Base-by-base conservation (phyloP, 129 eudicot genomes). In the Oenanthe sinensis region DNA sequence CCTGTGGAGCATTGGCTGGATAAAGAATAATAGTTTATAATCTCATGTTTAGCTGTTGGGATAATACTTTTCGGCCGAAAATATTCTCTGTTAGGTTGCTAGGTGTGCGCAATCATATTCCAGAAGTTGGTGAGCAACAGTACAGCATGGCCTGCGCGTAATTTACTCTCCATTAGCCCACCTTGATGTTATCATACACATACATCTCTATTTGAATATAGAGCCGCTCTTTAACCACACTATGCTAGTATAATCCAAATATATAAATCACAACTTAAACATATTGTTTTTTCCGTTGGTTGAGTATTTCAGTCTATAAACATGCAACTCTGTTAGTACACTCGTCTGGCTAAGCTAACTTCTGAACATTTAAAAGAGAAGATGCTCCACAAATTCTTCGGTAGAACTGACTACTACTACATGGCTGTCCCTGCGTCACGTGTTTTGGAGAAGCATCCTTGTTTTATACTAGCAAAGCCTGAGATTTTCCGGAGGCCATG, bases 401-500 rank as follows among this genome's bases (percentile, higher is more conserved):
- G 97, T 3, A 48, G n/a, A 1, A 81, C 79, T 19, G 97, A 91
- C 36, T 80, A 77, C 72, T 79, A 89, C 83, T 91, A 84, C 90
- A 91, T 91, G 97, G 97, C 97, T n/a, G 68, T 86, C 14, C 97
- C 93, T 19, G 97, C 97, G 6, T 16, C 83, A 8, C 77, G 84
- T 82, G 89, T 89, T 76, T 82, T 91, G 48, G 85, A 85, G 4
- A 87, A 85, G 79, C 74, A 91, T 77, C 97, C 91, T 2, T 79
- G 82, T 44, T 87, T 79, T 62, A 75, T 84, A 20, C 85, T 91
- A 62, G 80, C 93, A 5, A 79, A 88, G 60, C 91, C 93, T 4
- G 97, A 89, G 13, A 74, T 91, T 40, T 91, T 91, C 77, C 72
- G 80, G 28, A 77, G 83, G 77, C 97, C 97, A 0, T 91, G 97